Evolutionary conservation across 768 basidiomycete genomes (phyloP).

Genomic region (Mycena capillaripes): DNA sequence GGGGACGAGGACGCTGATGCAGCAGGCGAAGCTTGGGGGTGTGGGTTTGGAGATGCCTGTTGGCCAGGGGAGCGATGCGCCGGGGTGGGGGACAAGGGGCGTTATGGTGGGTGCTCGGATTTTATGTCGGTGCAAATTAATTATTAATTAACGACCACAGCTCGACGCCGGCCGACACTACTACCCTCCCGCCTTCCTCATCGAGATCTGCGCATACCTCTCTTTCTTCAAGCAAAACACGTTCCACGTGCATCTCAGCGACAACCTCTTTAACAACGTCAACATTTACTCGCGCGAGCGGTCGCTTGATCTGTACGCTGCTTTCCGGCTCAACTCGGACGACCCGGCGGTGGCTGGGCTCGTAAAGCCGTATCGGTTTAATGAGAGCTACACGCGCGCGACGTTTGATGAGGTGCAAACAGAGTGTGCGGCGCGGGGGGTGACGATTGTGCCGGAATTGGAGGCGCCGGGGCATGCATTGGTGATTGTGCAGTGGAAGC

Average conservation of each 20-base stretch:
- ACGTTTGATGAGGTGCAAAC: constrained; percentile 31
- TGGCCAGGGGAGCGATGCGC: constrained; percentile 34
- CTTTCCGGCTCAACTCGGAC: constrained; percentile 37
- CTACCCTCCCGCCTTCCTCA: constrained; percentile 32
- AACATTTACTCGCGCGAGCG: constrained; percentile 31
- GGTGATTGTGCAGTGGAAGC: constrained; percentile 36
- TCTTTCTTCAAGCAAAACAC: constrained; percentile 39
- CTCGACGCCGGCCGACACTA: constrained; percentile 34
- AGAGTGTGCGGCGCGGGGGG: constrained; percentile 32
- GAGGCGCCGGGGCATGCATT: constrained; percentile 34
- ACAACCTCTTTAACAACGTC: constrained; percentile 36
- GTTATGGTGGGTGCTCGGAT: constrained; percentile 28
- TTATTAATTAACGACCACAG: neutral
- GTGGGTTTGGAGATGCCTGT: constrained; percentile 13
- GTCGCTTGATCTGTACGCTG: constrained; percentile 35
- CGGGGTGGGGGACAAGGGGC: constrained; percentile 36
- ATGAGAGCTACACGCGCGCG: constrained; percentile 36
- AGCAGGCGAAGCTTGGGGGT: constrained; percentile 31
- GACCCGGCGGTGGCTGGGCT: constrained; percentile 33
- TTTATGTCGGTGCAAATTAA: neutral
- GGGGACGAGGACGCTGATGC: constrained; percentile 33
- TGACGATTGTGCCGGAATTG: constrained; percentile 34
- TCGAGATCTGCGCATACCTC: constrained; percentile 35
- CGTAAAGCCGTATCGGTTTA: constrained; percentile 31
- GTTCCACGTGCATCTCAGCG: constrained; percentile 40